Base-by-base conservation (phyloP, 106 monocot genomes). In the Dendrobium chrysotoxum region DNA sequence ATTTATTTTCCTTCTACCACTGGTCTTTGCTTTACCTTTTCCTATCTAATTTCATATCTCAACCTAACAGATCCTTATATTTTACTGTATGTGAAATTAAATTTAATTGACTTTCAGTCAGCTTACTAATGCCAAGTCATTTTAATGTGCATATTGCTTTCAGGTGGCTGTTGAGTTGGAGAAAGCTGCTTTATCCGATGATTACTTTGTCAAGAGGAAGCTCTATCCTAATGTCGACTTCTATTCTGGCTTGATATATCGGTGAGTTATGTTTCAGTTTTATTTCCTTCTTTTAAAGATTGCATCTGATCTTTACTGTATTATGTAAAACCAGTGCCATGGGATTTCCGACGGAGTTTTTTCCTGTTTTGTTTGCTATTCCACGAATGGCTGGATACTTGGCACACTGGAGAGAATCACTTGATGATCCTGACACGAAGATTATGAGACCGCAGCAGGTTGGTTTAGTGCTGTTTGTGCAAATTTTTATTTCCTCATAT, bases 391-490 rank as follows among this genome's bases (percentile, higher is more conserved):
- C 92, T 85, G 98, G 98, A 26, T 99, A 90, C 53, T 82, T 99
- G 46, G 83, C 95, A 71, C 98, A 99, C 80, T 99, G 98, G 98
- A 83, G 91, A 57, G 98, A 99, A 77, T 99, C 98, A n/a, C 90
- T 99, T n/a, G 91, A 95, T 90, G 98, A 95, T 85, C 95, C 98
- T 72, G 98, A 99, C 75, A 95, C 93, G n/a, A 99, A 99, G 85
- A 99, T 99, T 77, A 95, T 95, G 88, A 91, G 98, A 77, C 98
- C 95, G 18, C 95, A 92, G 72, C 84, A 99, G 98, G 98, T 99
- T 54, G 85, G 81, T 85, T 31, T 65, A 65, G 25, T n/a, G 23
- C 2, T 65, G n/a, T 26, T 26, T 26, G 26, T 65, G n/a, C 64
- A 65, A 26, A 15, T 25, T 50, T 11, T 65, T 65, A 61, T 26